A percentile compares a stretch with the other conserved stretches of the same genome.
These are phyloP conservation scores for Euphorbia celastroides DNA, from an alignment of 441 rosid species.

Conservation along the genomic window DNA sequence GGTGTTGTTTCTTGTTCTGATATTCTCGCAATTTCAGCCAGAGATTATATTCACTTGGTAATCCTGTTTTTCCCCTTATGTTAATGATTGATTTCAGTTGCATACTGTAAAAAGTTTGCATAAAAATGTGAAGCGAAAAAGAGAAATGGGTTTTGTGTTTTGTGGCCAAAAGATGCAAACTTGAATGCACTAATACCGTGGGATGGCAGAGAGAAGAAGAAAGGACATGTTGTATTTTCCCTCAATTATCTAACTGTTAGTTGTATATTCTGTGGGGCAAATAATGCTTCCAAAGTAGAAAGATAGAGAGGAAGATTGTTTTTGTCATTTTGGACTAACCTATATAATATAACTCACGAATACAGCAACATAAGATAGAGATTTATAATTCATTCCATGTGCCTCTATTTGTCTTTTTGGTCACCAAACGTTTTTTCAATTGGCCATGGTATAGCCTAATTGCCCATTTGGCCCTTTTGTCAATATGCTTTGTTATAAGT, in stretches of 20 bases:
- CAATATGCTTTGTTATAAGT: too few relatives aligned
- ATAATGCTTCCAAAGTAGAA: conserved; percentile 19
- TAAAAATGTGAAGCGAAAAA: neutral
- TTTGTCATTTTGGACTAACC: conserved; percentile 7
- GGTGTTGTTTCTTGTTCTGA: conserved; percentile 85
- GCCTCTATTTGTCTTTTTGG: conserved; percentile 11
- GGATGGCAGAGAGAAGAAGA: too few relatives aligned
- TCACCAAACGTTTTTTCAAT: neutral
- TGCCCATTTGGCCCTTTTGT: too few relatives aligned
- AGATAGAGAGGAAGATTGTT: conserved; percentile 6
- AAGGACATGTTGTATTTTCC: neutral
- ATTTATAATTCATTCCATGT: conserved; percentile 11
- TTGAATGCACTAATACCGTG: conserved; percentile 18
- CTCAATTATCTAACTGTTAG: conserved; percentile 22
- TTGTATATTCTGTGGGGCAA: neutral
- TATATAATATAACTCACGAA: neutral
- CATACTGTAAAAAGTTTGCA: neutral
- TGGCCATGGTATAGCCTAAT: too few relatives aligned
- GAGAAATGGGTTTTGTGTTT: neutral
- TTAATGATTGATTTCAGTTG: neutral
- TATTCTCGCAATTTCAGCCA: conserved; percentile 71
- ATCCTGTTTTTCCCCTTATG: neutral
- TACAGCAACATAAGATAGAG: neutral
- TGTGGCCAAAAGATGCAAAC: neutral
- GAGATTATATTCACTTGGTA: conserved; percentile 62